Evolutionary conservation across 345 rosid species (phyloP).

Genomic region (Dipteronia dyeriana): DNA sequence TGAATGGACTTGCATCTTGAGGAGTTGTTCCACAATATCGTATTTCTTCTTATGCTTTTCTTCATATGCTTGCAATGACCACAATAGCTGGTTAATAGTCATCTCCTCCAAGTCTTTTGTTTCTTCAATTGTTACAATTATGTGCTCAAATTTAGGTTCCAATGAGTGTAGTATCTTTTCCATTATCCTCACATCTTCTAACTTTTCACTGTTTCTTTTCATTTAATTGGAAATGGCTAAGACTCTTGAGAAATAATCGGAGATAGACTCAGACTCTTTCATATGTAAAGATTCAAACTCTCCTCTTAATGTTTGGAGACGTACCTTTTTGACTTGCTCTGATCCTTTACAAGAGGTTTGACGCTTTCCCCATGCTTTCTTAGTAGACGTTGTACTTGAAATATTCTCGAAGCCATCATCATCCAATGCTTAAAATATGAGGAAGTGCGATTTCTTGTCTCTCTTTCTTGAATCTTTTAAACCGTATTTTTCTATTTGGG

Average conservation of each 20-base stretch:
- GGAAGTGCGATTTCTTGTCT: background rate
- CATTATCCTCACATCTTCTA: background rate
- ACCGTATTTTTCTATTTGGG: too few relatives aligned
- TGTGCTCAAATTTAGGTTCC: too few relatives aligned
- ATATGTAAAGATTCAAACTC: background rate
- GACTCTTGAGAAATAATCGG: too few relatives aligned
- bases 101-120: background rate
- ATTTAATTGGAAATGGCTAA: too few relatives aligned
- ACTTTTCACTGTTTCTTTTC: too few relatives aligned
- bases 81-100: background rate
- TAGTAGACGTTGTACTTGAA: background rate
- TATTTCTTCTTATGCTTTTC: background rate
- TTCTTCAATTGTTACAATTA: too few relatives aligned
- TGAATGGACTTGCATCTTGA: background rate
- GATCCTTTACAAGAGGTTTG: background rate
- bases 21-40: background rate
- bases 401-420: background rate
- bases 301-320: background rate
- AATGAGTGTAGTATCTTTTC: too few relatives aligned
- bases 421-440: background rate
- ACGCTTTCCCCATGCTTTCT: background rate
- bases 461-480: too few relatives aligned
- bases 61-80: background rate
- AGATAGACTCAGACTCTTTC: background rate
- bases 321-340: background rate